These are phyloP conservation scores for Hypoxylon perforatum DNA, from an alignment of 495 filamentous ascomycete species.

Conservation along the genomic window DNA sequence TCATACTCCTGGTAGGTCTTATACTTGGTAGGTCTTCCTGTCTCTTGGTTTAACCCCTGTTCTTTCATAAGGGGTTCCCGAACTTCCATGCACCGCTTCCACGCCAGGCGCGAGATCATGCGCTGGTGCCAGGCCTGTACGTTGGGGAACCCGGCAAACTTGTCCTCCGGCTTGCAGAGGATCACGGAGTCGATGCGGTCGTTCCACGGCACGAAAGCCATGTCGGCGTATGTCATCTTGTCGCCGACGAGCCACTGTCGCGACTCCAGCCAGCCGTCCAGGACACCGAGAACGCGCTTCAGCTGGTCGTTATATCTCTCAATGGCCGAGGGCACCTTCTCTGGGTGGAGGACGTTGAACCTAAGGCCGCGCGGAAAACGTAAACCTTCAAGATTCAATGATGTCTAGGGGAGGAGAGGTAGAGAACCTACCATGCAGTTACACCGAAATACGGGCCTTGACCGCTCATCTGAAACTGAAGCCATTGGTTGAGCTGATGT, in stretches of 20 bases:
- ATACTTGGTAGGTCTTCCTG: not conserved
- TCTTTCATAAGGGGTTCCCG: conserved; percentile 4
- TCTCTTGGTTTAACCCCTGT: conserved; percentile 1
- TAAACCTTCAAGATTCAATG: not conserved
- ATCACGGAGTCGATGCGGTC: conserved; percentile 20
- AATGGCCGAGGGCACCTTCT: conserved; percentile 58
- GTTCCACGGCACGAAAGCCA: conserved; percentile 50
- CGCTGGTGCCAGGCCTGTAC: conserved; percentile 29
- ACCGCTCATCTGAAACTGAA: conserved; percentile 67
- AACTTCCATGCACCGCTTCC: conserved; percentile 7
- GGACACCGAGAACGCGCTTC: conserved; percentile 55
- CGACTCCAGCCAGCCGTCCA: conserved; percentile 51
- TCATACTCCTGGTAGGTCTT: conserved; percentile 18
- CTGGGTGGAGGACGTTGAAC: conserved; percentile 58
- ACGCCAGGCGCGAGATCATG: conserved; percentile 7
- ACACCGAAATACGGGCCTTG: conserved; percentile 73
- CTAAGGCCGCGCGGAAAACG: conserved; percentile 16
- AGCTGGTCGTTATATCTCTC: conserved; percentile 61
- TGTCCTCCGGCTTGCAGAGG: conserved; percentile 27
- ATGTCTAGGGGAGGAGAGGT: not conserved
- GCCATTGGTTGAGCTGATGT: conserved; percentile 60
- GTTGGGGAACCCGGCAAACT: conserved; percentile 29
- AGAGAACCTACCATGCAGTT: conserved; percentile 46
- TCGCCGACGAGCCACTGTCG: conserved; percentile 56
- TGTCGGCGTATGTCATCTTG: conserved; percentile 46